Conservation (phyloP, 75 land plant species). For the Pinus tabuliformis region DNA sequence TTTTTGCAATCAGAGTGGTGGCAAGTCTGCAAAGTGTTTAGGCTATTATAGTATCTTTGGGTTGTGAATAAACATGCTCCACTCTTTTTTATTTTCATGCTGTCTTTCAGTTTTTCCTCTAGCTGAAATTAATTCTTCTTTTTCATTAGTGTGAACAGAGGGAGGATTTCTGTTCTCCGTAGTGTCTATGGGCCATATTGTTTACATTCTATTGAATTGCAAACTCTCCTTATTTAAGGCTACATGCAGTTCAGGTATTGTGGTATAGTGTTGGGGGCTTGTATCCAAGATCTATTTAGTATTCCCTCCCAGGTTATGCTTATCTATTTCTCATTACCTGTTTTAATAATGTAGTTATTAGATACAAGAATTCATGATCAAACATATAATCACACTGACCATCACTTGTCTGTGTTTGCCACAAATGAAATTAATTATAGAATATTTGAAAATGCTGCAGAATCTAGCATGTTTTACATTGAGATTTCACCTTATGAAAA, state of each 20-base stretch:
- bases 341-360: no score
- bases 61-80: not conserved
- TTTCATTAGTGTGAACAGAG: not conserved
- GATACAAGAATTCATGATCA: no score
- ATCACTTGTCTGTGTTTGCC: no score
- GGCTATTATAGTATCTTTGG: not conserved
- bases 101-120: not conserved
- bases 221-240: not conserved
- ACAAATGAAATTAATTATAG: not conserved
- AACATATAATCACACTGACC: no score
- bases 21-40: not conserved
- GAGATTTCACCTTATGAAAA: not conserved
- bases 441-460: not conserved
- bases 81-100: not conserved
- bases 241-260: not conserved
- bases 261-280: no score
- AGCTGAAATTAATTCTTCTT: not conserved
- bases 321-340: no score
- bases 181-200: not conserved
- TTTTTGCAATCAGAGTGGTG: not conserved
- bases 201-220: slow-evolving; percentile 2
- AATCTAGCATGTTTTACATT: not conserved
- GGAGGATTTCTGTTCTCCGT: not conserved
- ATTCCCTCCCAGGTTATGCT: no score
- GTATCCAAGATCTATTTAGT: no score